These are phyloP conservation scores for Setomelanomma holmii DNA, from an alignment of 2,329 filamentous ascomycete genomes.

Conservation along the genomic window DNA sequence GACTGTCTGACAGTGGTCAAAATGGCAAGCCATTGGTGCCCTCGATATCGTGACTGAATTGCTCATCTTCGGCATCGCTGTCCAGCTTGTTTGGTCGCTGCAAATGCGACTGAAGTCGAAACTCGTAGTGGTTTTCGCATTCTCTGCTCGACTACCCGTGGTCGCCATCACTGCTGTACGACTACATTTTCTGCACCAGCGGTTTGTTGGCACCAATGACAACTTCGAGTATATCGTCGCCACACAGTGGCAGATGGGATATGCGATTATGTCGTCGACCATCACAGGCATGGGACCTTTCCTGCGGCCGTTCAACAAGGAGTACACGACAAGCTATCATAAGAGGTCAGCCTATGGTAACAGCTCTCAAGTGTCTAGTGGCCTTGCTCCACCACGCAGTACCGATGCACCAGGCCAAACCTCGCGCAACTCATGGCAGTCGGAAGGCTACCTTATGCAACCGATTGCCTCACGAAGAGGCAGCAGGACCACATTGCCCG, in stretches of 20 bases:
- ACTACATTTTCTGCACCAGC: conserved; percentile 32
- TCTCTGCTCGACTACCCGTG: conserved; percentile 38
- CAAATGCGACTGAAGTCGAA: conserved; percentile 38
- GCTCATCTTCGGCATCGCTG: conserved; percentile 36
- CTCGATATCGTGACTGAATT: conserved; percentile 38
- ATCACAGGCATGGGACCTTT: conserved; percentile 44
- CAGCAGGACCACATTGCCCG: conserved; percentile 10
- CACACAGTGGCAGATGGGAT: conserved; percentile 47
- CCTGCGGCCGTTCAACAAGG: conserved; percentile 40
- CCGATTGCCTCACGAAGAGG: conserved; percentile 6
- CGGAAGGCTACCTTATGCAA: conserved; percentile 25
- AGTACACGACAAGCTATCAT: conserved; percentile 26
- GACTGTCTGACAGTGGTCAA: conserved; percentile 26
- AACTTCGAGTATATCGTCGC: conserved; percentile 38
- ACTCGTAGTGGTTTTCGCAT: conserved; percentile 36
- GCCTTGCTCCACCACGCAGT: not conserved
- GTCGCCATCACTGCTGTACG: conserved; percentile 34
- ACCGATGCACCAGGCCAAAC: not conserved
- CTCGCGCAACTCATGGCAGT: conserved; percentile 12
- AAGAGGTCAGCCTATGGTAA: conserved; percentile 15
- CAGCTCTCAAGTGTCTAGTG: conserved; percentile 2
- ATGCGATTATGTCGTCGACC: conserved; percentile 42
- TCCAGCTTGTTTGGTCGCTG: conserved; percentile 33
- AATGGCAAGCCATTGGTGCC: conserved; percentile 37
- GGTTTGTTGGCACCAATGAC: conserved; percentile 18